phyloP scores from a whole-genome alignment of 176 grass and related monocot species.

The Puya raimondii region DNA sequence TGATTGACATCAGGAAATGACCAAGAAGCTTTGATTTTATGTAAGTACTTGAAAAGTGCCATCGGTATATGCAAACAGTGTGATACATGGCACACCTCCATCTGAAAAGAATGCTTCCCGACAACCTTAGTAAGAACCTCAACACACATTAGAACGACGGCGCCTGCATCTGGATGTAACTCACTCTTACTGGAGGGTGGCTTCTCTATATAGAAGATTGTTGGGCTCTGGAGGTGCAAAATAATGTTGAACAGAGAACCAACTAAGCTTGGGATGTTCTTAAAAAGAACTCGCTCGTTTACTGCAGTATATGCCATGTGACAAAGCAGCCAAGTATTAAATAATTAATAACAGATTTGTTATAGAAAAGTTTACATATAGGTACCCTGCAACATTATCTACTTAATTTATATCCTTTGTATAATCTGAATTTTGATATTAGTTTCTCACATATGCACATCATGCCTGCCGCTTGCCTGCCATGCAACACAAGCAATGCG shows the following conservation, averaged over 20 bases:
- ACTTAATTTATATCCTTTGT: too few species aligned
- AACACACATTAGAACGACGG: constrained; percentile 67
- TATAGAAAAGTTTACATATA: neutral
- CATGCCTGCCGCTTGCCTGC: too few species aligned
- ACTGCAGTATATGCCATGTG: constrained; percentile 26
- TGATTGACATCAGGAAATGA: constrained; percentile 20
- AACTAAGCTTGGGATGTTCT: constrained; percentile 53
- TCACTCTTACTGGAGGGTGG: constrained; percentile 14
- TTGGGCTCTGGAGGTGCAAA: constrained; percentile 63
- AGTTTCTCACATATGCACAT: too few species aligned
- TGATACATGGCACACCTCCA: constrained; percentile 54
- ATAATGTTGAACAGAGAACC: constrained; percentile 69
- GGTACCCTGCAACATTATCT: too few species aligned
- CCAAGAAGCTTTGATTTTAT: constrained; percentile 29
- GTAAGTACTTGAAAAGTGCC: constrained; percentile 71
- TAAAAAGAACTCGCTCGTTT: constrained; percentile 68
- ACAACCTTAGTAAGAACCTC: constrained; percentile 76
- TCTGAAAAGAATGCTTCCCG: constrained; percentile 60
- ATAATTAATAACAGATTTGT: neutral
- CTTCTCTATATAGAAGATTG: constrained; percentile 66
- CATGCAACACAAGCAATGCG: too few species aligned
- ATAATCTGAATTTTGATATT: too few species aligned
- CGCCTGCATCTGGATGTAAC: constrained; percentile 57
- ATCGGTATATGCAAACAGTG: constrained; percentile 63
- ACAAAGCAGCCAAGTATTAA: neutral